Conservation (phyloP, 768 basidiomycete genomes). For the Ramaria rubella region DNA sequence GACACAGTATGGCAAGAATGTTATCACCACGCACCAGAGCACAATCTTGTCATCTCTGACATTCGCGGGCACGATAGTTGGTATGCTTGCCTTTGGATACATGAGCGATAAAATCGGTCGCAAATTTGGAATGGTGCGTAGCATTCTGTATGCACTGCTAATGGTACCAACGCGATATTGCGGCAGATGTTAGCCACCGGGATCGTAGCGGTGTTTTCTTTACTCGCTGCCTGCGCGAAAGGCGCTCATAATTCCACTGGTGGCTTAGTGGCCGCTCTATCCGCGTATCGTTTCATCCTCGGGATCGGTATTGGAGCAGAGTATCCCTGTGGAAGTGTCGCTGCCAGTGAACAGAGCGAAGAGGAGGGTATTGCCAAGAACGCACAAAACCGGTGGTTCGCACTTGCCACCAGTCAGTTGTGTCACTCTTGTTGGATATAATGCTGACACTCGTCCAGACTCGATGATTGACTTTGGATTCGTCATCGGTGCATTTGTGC, state of each 20-base stretch:
- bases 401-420: conserved; percentile 76
- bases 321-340: conserved; percentile 87
- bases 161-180: too few relatives aligned
- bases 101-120: conserved; percentile 79
- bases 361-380: conserved; percentile 70
- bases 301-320: conserved; percentile 87
- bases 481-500: conserved; percentile 72
- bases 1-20: conserved; percentile 58
- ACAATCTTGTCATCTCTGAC: conserved; percentile 59
- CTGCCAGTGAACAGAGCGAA: conserved; percentile 86
- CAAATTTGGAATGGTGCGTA: conserved; percentile 78
- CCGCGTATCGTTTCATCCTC: conserved; percentile 75
- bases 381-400: conserved; percentile 81
- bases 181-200: conserved; percentile 69
- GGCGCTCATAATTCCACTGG: conserved; percentile 67
- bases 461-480: conserved; percentile 84
- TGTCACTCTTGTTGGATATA: background rate
- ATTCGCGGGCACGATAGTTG: conserved; percentile 84
- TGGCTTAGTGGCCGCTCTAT: conserved; percentile 73
- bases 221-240: conserved; percentile 72
- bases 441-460: conserved; percentile 37
- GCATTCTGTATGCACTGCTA: background rate
- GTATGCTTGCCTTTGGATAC: conserved; percentile 78
- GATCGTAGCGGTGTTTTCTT: conserved; percentile 81
- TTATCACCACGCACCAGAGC: conserved; percentile 44